Percentiles rank a stretch among this genome's conserved stretches.
Evolutionary conservation across 345 rosid species (phyloP).

Genomic region (Eucalyptus curtisii): DNA sequence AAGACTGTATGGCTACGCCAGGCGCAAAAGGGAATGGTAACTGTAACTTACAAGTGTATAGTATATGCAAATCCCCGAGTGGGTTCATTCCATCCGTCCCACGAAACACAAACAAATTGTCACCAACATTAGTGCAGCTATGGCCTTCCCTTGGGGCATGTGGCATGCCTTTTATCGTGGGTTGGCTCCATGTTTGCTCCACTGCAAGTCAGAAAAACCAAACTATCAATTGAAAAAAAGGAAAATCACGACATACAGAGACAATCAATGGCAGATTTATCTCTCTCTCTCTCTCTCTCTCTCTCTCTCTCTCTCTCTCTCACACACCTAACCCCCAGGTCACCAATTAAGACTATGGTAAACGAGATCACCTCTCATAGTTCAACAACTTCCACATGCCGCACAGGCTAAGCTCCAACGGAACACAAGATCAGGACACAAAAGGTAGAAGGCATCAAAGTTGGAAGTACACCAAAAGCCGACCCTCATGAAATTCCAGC

Average conservation of each 20-base stretch:
- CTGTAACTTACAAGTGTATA: conserved; percentile 61
- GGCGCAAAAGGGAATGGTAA: background rate
- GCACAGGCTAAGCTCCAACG: background rate
- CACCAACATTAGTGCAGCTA: conserved; percentile 64
- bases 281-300: too few relatives aligned
- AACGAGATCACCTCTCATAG: background rate
- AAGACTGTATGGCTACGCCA: background rate
- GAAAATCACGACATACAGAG: too few relatives aligned
- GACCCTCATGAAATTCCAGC: background rate
- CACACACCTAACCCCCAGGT: too few relatives aligned
- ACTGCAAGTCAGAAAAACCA: conserved; percentile 19
- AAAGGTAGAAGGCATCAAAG: background rate
- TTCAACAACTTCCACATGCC: background rate
- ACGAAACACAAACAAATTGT: conserved; percentile 69
- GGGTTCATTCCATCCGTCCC: conserved; percentile 84
- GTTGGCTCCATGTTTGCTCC: conserved; percentile 74
- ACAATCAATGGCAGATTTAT: too few relatives aligned
- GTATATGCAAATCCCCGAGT: conserved; percentile 65
- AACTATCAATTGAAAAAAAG: background rate
- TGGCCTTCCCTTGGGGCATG: conserved; percentile 96
- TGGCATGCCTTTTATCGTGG: conserved; percentile 47
- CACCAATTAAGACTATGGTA: background rate
- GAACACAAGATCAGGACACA: background rate
- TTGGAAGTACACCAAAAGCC: background rate
- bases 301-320: too few relatives aligned